Evolutionary conservation across 2,329 filamentous ascomycete genomes (phyloP), one percentile per base, ranked within the genome.

Genomic region (Lachnellula occidentalis): DNA sequence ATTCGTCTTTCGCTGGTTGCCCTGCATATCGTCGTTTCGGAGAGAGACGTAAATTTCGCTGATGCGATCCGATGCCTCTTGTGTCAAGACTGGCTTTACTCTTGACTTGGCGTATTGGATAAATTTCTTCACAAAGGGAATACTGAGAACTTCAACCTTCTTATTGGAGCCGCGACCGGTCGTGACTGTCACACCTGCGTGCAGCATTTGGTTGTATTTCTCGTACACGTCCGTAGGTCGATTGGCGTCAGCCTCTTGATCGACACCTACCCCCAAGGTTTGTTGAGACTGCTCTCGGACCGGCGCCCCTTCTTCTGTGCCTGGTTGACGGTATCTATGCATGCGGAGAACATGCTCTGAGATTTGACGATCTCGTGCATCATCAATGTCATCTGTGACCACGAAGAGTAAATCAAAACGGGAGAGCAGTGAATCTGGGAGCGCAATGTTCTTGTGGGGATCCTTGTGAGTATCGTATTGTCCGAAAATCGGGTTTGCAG

Each of bases 391-490:
- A 70, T 99, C 94, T 1, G 94, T 99, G 45, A 99, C 92, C 46
- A 99, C 88, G 68, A 99, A 99, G 2, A 99, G 78, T 64, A 99
- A 79, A 84, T 99, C 94, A 71, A 99, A 99, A 88, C 94, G 94
- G 5, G 94, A 97, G 7, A 99, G 79, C 0, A 99, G 82, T 3
- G 94, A 99, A 71, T 99, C 94, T 0, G 94, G 94, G 12, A 99
- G 81, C 9, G 94, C 94, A 64, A 99, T 99, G 72, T 99, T 99
- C 74, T 94, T 92, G 76, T 99, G 94, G 0, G 94, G 94, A 69
- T 99, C 94, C 69, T 99, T 99, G 76, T 97, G 94, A 1, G 92
- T 89, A 70, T 99, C 94, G 70, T 99, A 99, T 73, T 99, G 94
- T 58, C 94, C 94, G 66, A 95, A 99, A 50, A 99, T 94, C 3